Evolutionary conservation across 768 basidiomycete species (phyloP).

Genomic region (Mycena leptocephala): DNA sequence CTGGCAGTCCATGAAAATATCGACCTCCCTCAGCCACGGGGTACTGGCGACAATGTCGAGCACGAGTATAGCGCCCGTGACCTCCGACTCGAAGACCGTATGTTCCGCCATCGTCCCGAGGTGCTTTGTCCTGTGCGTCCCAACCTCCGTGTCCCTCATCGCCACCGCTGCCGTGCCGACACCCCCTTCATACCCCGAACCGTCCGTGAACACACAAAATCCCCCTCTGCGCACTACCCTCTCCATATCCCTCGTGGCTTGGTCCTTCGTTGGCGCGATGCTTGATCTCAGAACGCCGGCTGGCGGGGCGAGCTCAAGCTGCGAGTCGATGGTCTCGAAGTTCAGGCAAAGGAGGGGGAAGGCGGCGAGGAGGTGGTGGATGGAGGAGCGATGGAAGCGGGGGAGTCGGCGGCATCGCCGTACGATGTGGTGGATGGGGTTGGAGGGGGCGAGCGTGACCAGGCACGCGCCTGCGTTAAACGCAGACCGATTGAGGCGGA

Average conservation of each 20-base stretch:
- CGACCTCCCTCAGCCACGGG: no score
- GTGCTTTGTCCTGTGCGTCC: not conserved
- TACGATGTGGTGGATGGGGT: not conserved
- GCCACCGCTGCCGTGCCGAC: not conserved
- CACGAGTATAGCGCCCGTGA: no score
- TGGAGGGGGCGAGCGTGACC: not conserved
- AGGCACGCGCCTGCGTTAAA: not conserved
- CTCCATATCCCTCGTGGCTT: no score
- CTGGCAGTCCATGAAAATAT: no score
- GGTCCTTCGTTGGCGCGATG: not conserved
- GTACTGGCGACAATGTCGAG: no score
- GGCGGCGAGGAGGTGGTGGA: no score
- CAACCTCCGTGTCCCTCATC: not conserved
- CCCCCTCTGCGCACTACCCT: not conserved
- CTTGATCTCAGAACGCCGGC: not conserved
- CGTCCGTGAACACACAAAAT: conserved; percentile 6
- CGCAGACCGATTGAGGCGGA: no score
- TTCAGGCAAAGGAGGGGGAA: no score
- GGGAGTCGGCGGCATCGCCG: not conserved
- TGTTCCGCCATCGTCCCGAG: not conserved
- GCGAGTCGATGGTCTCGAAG: no score
- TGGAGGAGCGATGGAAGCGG: not conserved
- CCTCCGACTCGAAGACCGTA: no score
- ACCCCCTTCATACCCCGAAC: not conserved
- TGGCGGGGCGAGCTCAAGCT: no score